Conservation (phyloP, 2,329 filamentous ascomycete species). For the Cadophora malorum region DNA sequence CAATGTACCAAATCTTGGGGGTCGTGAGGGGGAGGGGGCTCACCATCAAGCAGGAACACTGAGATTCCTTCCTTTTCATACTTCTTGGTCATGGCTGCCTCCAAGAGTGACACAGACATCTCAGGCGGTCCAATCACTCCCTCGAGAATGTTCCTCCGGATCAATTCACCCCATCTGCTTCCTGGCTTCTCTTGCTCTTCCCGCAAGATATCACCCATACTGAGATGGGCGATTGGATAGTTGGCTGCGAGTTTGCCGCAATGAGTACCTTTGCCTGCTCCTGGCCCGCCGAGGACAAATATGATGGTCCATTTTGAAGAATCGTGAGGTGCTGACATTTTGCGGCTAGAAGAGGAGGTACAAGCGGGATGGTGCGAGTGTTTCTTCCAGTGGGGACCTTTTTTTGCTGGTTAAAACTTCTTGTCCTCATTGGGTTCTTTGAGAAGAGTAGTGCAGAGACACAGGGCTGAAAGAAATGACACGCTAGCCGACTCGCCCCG, state of each 20-base stretch:
- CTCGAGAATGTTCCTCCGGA: conserved; percentile 14
- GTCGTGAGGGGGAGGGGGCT: not conserved
- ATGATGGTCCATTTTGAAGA: conserved; percentile 7
- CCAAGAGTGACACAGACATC: conserved; percentile 12
- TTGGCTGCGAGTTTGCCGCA: conserved; percentile 37
- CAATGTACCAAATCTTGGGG: not conserved
- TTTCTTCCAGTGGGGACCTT: not conserved
- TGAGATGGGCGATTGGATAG: conserved; percentile 39
- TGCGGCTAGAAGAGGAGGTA: not conserved
- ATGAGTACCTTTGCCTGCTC: conserved; percentile 46
- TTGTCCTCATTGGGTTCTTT: not conserved
- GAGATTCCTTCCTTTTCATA: not conserved
- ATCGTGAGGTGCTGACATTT: not conserved
- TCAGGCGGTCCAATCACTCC: conserved; percentile 12
- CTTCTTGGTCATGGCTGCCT: not conserved
- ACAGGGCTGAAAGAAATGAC: not conserved
- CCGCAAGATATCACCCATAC: conserved; percentile 42
- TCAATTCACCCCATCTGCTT: conserved; percentile 16
- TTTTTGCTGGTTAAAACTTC: not conserved
- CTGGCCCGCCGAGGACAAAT: conserved; percentile 40
- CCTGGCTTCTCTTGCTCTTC: conserved; percentile 8
- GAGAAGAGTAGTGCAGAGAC: too few species aligned
- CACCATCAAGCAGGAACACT: conserved; percentile 16
- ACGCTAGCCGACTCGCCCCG: not conserved
- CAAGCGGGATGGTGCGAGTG: not conserved